Percentiles rank a stretch among this genome's conserved stretches.
Conservation (phyloP, 345 rosid genomes). For the Dipteronia sinensis region DNA sequence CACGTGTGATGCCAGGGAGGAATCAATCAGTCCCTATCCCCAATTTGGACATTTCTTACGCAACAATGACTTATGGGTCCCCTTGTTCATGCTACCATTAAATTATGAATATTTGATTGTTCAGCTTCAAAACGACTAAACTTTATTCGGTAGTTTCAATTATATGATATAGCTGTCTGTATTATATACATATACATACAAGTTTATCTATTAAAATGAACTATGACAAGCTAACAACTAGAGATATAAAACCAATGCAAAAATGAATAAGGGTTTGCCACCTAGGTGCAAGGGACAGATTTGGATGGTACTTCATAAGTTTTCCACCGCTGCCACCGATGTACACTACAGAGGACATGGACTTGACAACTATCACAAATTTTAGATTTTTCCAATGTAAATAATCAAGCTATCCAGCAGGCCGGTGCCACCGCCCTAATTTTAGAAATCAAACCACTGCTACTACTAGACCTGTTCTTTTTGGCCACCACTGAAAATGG, state of each 20-base stretch:
- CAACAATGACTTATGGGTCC: conserved; percentile 36
- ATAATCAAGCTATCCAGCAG: neutral
- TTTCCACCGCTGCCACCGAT: conserved; percentile 32
- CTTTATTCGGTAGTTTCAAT: neutral
- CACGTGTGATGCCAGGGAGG: conserved; percentile 45
- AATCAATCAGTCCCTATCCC: conserved; percentile 31
- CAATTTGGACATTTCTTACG: conserved; percentile 33
- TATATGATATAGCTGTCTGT: neutral
- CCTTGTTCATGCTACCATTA: conserved; percentile 13
- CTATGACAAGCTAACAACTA: neutral
- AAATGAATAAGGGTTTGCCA: neutral
- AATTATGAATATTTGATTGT: neutral
- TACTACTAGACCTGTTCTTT: conserved; percentile 10
- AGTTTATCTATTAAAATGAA: conserved; percentile 5
- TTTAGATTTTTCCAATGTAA: conserved; percentile 23
- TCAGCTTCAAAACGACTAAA: conserved; percentile 5
- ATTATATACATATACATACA: neutral
- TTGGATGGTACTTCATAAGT: conserved; percentile 32
- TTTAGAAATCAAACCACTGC: neutral
- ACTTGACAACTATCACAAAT: neutral
- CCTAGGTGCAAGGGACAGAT: conserved; percentile 24
- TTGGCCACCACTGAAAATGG: conserved; percentile 9
- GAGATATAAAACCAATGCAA: neutral
- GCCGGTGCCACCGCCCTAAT: conserved; percentile 15
- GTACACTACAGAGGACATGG: conserved; percentile 2